Base-by-base conservation (phyloP, 306 rosid genomes). In the Sphenostylis stenocarpa region DNA sequence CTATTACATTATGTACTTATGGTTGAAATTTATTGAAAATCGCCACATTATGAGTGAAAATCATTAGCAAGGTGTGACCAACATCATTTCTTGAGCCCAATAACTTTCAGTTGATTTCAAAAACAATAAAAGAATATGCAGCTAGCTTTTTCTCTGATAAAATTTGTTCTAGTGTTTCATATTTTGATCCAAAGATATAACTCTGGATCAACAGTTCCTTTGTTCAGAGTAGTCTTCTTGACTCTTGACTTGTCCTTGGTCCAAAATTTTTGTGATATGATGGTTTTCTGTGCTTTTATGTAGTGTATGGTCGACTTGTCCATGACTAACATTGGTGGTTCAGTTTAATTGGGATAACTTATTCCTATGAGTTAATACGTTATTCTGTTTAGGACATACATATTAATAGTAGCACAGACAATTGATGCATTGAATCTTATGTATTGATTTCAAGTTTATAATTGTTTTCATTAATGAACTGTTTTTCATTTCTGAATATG, bases 341-440 rank as follows among this genome's bases (percentile, higher is more conserved):
- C 44, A 67, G 41, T 34, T n/a, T 64, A 63, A 31, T 33, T 74
- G 49, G 49, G 52, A 23, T 58, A 38, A 38, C 61, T 56, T 51
- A 24, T 16, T 68, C 67, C 38, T 36, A 3, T 79, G 24, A 52
- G 38, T 73, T 66, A 63, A 69, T 2, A 51, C 8, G 11, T 52
- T 80, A 16, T 8, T 20, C 14, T 3, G 9, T 19, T 72, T 63
- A 70, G 53, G 68, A 33, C 34, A 41, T 29, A 16, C 62, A 43
- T 76, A 28, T n/a, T 34, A 16, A 65, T 19, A 51, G 75, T 26
- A 13, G 39, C 67, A 58, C 47, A 52, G 29, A 28, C 34, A 44
- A 49, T 62, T 52, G 70, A 44, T 21, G 36, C 52, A 8, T 78
- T 74, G 72, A 68, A 26, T 73, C 68, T 62, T 73, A 20, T 34